A percentile compares a stretch with the other conserved stretches of the same genome.
Evolutionary conservation across 345 rosid genomes (phyloP).

Genomic region (Turritis glabra): DNA sequence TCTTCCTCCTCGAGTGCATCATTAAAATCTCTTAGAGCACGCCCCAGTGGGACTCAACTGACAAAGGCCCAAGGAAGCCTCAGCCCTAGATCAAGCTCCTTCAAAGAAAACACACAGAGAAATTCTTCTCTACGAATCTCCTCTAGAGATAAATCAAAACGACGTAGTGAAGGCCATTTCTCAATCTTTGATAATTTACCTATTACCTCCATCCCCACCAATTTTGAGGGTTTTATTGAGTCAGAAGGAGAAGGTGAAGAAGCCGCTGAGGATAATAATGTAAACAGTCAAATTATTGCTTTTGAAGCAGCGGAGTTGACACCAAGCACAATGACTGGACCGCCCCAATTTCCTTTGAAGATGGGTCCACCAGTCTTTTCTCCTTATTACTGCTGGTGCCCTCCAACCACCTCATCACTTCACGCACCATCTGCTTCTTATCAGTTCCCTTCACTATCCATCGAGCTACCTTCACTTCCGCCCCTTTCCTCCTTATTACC

Average conservation of each 20-base stretch:
- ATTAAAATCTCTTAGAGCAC: slow-evolving; percentile 53
- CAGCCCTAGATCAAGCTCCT: slow-evolving; percentile 80
- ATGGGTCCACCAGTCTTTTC: slow-evolving; percentile 55
- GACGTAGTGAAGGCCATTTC: slow-evolving; percentile 58
- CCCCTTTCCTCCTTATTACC: slow-evolving; percentile 69
- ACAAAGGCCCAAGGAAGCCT: slow-evolving; percentile 67
- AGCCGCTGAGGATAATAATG: slow-evolving; percentile 39
- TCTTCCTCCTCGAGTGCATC: slow-evolving; percentile 34
- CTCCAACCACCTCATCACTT: slow-evolving; percentile 53
- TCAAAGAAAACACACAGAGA: slow-evolving; percentile 63
- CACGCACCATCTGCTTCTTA: slow-evolving; percentile 45
- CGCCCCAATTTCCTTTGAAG: slow-evolving; percentile 45
- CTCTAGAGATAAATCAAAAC: slow-evolving; percentile 63
- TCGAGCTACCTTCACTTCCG: slow-evolving; percentile 60
- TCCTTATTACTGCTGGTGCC: slow-evolving; percentile 95
- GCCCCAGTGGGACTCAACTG: slow-evolving; percentile 50
- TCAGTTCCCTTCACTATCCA: slow-evolving; percentile 45
- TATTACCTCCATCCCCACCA: slow-evolving; percentile 37
- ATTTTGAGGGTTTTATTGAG: slow-evolving; percentile 34
- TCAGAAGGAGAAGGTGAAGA: slow-evolving; percentile 44
- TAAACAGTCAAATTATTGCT: neutral
- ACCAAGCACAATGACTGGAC: slow-evolving; percentile 35
- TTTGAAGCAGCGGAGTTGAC: slow-evolving; percentile 14
- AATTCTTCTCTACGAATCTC: slow-evolving; percentile 55
- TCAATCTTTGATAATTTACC: slow-evolving; percentile 49